Percentiles rank a stretch among this genome's conserved stretches.
Conservation (phyloP, 2,329 filamentous ascomycete genomes). For the Cadophora malorum region DNA sequence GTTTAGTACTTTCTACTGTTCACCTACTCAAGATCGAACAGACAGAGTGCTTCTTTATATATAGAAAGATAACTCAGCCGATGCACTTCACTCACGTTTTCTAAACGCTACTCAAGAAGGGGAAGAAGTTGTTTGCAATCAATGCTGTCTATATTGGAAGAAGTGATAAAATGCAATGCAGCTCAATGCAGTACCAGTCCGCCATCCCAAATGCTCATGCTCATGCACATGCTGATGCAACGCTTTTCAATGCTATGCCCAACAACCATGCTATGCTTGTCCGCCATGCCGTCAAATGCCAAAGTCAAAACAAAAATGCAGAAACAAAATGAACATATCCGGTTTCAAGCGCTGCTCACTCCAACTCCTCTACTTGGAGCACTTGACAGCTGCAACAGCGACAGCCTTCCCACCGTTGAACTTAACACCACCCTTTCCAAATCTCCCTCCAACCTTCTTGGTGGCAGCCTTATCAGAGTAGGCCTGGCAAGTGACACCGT, state of each 20-base stretch:
- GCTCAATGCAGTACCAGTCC: constrained; percentile 9
- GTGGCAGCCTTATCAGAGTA: constrained; percentile 15
- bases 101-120: too few species aligned
- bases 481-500: constrained; percentile 54
- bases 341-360: too few species aligned
- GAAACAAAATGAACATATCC: background rate
- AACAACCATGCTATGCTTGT: background rate
- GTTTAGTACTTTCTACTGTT: too few species aligned
- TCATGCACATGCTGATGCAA: background rate
- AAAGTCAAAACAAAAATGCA: background rate
- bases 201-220: constrained; percentile 8
- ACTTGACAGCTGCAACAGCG: background rate
- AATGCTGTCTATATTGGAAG: constrained; percentile 1
- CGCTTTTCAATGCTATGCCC: background rate
- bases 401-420: constrained; percentile 16
- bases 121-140: background rate
- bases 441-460: constrained; percentile 15
- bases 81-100: too few species aligned
- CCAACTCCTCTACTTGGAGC: constrained; percentile 3
- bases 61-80: too few species aligned
- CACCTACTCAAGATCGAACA: too few species aligned
- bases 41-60: too few species aligned
- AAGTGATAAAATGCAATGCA: background rate
- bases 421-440: constrained; percentile 4
- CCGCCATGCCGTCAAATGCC: background rate